These are phyloP conservation scores for Cucurbita moschata DNA, from an alignment of 306 rosid genomes.

Conservation along the genomic window DNA sequence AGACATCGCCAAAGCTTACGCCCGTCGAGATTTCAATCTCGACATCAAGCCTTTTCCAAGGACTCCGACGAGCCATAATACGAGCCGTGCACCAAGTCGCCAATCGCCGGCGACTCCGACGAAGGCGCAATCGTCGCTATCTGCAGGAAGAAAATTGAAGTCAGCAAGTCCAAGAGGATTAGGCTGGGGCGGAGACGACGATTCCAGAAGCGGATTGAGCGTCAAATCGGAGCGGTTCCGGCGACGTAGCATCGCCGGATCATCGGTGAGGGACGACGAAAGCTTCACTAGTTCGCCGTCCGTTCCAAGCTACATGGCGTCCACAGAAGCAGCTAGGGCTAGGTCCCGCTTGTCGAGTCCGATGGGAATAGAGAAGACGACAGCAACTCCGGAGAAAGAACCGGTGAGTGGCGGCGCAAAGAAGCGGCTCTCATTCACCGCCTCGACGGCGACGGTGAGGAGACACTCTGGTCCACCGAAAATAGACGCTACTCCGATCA, in stretches of 20 bases:
- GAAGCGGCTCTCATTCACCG: constrained; percentile 41
- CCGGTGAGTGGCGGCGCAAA: constrained; percentile 24
- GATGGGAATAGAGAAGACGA: constrained; percentile 11
- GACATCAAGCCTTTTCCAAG: constrained; percentile 20
- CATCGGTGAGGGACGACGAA: constrained; percentile 38
- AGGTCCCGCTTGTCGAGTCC: constrained; percentile 29
- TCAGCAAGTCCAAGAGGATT: constrained; percentile 16
- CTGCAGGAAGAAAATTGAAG: constrained; percentile 17
- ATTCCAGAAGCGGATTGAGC: constrained; percentile 19
- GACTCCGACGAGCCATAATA: constrained; percentile 17
- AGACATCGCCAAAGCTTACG: constrained; percentile 48
- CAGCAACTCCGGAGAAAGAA: constrained; percentile 26
- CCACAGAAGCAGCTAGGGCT: constrained; percentile 34
- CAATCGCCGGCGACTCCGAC: constrained; percentile 30
- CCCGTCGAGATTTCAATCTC: constrained; percentile 24
- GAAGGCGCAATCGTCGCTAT: constrained; percentile 16
- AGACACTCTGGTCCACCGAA: constrained; percentile 44
- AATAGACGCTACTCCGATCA: constrained; percentile 17
- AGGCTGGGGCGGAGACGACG: constrained; percentile 30
- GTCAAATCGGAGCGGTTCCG: constrained; percentile 20
- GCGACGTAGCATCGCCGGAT: constrained; percentile 57
- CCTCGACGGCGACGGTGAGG: constrained; percentile 19
- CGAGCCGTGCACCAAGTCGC: constrained; percentile 18
- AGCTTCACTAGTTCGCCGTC: constrained; percentile 36
- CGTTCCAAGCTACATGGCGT: constrained; percentile 36